These are phyloP conservation scores for Mortierella sp. DNA, from an alignment of 371 early-diverging fungal species.

Conservation along the genomic window DNA sequence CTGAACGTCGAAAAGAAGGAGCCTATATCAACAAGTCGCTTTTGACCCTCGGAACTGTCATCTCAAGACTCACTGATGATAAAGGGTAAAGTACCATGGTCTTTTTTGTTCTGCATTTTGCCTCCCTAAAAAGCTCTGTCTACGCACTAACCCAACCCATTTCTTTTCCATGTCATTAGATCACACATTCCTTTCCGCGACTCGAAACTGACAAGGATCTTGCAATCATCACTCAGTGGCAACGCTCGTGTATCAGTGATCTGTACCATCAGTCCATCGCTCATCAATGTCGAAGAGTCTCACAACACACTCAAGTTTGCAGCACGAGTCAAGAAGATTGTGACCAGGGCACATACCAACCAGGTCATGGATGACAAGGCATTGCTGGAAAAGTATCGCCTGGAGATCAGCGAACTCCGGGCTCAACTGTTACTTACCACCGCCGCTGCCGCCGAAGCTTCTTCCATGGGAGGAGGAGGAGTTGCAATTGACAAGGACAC, in stretches of 20 bases:
- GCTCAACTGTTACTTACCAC: too few relatives aligned
- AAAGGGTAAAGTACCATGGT: slow-evolving; percentile 48
- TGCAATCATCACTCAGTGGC: slow-evolving; percentile 86
- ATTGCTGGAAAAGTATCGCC: slow-evolving; percentile 82
- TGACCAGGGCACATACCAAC: slow-evolving; percentile 73
- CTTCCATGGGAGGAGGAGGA: slow-evolving; percentile 8
- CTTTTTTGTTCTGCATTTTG: background rate
- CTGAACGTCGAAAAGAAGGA: slow-evolving; percentile 90
- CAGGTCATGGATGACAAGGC: slow-evolving; percentile 87
- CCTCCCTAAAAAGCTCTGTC: too few relatives aligned
- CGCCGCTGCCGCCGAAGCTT: too few relatives aligned
- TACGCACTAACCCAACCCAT: too few relatives aligned
- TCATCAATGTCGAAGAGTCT: slow-evolving; percentile 77
- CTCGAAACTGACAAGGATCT: slow-evolving; percentile 89
- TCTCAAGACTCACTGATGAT: slow-evolving; percentile 79
- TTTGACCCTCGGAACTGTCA: slow-evolving; percentile 90
- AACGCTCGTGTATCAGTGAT: slow-evolving; percentile 83
- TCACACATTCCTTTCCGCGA: slow-evolving; percentile 90
- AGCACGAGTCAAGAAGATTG: slow-evolving; percentile 76
- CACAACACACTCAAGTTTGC: slow-evolving; percentile 91
- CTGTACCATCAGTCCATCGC: slow-evolving; percentile 79
- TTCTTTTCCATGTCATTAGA: slow-evolving; percentile 21
- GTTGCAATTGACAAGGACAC: slow-evolving; percentile 1
- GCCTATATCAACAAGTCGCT: slow-evolving; percentile 94
- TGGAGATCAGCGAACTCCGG: slow-evolving; percentile 88